Evolutionary conservation across 768 basidiomycete species (phyloP), one percentile per base, ranked within the genome.

Genomic region (Leccinum variicolor): DNA sequence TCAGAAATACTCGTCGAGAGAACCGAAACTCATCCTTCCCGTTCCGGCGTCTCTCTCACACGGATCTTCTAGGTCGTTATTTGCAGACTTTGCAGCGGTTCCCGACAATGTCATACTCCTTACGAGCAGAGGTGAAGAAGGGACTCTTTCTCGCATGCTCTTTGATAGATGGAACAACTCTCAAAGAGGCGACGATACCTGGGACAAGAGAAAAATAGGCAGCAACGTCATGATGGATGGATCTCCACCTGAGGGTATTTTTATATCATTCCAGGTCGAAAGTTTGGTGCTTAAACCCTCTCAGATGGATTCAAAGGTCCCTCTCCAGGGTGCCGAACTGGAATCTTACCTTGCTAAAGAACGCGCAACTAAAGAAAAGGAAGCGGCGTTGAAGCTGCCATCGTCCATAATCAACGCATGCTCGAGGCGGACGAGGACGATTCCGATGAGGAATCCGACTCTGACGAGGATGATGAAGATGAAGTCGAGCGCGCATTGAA

Each of bases 351-450:
- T 90, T 43, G 84, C 84, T 53, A 89, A 85, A 62, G 90, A 96
- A 68, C 85, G 86, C 17, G 78, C 79, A 3, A 83, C 77, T 26
- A 89, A 86, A 66, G 94, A 97, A 68, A 89, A 87, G 63, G 90
- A 91, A 64, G 90, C 87, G 0, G 92, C 90, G n/a, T n/a, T n/a
- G 1, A 93, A 74, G 94, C 92, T 4, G 87, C 87, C 1, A 76
- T 90, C 52, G 90, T 82, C 15, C 86, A 94, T 33, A 88, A 86
- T 53, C 90, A 92, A 64, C 84, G 90, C 33, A 87, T 97, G 79
- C 81, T 97, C 19, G 94, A 98, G 75, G 96, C 95, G 0, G 94
- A 96, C 68, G 94, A 94, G 67, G 94, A 87, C 57, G 92, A 92
- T 47, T 88, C 82, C 34, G 92, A 89, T 55, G 71, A 72, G 46